These are phyloP conservation scores for Ambrosiella beaveri DNA, from an alignment of 2,329 filamentous ascomycete species.

Conservation along the genomic window DNA sequence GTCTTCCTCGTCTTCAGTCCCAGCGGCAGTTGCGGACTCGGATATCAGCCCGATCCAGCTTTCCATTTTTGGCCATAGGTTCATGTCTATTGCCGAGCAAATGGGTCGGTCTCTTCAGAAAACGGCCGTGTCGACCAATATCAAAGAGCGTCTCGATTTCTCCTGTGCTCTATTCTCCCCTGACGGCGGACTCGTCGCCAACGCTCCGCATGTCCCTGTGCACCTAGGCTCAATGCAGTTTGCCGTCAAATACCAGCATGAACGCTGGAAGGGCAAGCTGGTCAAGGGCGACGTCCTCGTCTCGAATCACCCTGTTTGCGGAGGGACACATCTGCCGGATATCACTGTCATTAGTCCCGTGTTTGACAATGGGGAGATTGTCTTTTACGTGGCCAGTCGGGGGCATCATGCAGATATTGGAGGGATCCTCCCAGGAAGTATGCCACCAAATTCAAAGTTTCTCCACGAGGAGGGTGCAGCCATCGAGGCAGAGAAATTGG, in stretches of 20 bases:
- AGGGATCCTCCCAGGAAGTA: conserved; percentile 62
- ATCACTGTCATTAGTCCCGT: conserved; percentile 68
- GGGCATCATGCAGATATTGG: conserved; percentile 78
- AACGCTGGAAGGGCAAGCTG: conserved; percentile 62
- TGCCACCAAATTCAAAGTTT: conserved; percentile 57
- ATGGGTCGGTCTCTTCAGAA: conserved; percentile 70
- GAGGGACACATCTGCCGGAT: conserved; percentile 67
- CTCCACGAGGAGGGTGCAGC: conserved; percentile 46
- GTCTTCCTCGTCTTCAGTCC: not conserved
- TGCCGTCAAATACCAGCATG: conserved; percentile 58
- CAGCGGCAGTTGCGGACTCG: not conserved
- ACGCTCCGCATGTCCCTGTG: conserved; percentile 64
- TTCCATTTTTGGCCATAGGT: conserved; percentile 64
- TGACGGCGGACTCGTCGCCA: conserved; percentile 58
- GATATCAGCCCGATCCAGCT: conserved; percentile 52
- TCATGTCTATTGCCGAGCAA: conserved; percentile 75
- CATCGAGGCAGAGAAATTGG: conserved; percentile 50
- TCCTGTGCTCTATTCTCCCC: conserved; percentile 67
- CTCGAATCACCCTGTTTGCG: conserved; percentile 69
- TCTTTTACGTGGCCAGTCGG: conserved; percentile 67
- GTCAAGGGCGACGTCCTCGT: conserved; percentile 67
- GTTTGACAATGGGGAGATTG: conserved; percentile 48
- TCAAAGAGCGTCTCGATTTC: conserved; percentile 69
- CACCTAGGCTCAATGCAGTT: conserved; percentile 73
- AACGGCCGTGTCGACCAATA: conserved; percentile 64